Conservation (phyloP, 306 rosid genomes). For the Ziziphus jujuba region DNA sequence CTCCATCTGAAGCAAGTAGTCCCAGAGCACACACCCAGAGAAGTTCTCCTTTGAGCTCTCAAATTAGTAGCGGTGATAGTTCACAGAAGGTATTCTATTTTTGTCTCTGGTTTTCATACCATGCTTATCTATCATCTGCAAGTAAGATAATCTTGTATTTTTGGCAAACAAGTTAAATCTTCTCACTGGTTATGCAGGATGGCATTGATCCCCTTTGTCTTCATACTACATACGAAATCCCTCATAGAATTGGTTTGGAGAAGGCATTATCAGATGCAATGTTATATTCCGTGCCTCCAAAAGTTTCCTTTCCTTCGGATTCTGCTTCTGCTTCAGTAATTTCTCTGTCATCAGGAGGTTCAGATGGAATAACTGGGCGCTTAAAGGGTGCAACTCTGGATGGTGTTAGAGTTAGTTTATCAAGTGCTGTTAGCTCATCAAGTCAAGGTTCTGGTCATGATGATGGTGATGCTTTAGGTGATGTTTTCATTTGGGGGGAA, state of each 20-base stretch:
- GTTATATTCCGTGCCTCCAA: conserved; percentile 62
- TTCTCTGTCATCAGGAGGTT: conserved; percentile 74
- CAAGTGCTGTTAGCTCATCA: conserved; percentile 95
- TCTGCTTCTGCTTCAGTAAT: conserved; percentile 66
- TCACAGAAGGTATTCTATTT: conserved; percentile 60
- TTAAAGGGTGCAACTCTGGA: conserved; percentile 48
- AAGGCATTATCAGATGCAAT: conserved; percentile 69
- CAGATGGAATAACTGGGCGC: conserved; percentile 69
- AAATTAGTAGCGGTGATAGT: conserved; percentile 73
- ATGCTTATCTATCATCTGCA: not conserved
- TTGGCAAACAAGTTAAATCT: not conserved
- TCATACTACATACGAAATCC: conserved; percentile 63
- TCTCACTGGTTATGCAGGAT: conserved; percentile 42
- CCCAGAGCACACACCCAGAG: conserved; percentile 75
- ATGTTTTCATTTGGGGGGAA: conserved; percentile 98
- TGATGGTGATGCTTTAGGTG: conserved; percentile 85
- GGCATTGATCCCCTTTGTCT: conserved; percentile 64
- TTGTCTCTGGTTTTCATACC: conserved; percentile 20
- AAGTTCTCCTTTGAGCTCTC: conserved; percentile 78
- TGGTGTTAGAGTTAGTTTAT: conserved; percentile 86
- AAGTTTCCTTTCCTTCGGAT: conserved; percentile 65
- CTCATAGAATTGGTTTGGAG: conserved; percentile 73
- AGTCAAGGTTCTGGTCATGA: conserved; percentile 97
- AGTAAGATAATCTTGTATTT: conserved; percentile 3
- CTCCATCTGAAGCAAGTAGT: conserved; percentile 80